Evolutionary conservation across 768 basidiomycete genomes (phyloP).

Genomic region (Mycena belliarum): DNA sequence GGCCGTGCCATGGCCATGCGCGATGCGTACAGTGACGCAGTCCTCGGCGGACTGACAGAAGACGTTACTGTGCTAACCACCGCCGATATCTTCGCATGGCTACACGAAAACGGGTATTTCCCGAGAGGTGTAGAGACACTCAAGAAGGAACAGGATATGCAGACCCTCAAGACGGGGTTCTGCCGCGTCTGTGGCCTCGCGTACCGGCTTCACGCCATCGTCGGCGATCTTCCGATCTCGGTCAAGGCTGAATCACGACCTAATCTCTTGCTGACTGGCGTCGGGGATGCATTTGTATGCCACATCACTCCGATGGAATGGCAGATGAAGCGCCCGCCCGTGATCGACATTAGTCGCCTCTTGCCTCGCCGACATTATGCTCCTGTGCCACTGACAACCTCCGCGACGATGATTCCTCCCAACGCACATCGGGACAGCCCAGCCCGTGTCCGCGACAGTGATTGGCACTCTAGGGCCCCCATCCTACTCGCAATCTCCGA

Average conservation of each 20-base stretch:
- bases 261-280: background rate
- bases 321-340: constrained; percentile 31
- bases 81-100: constrained; percentile 49
- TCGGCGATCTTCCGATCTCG: constrained; percentile 6
- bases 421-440: background rate
- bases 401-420: background rate
- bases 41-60: constrained; percentile 12
- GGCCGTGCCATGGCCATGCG: constrained; percentile 46
- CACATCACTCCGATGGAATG: constrained; percentile 26
- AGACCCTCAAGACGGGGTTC: constrained; percentile 25
- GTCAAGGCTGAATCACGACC: constrained; percentile 5
- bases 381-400: background rate
- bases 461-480: constrained; percentile 14
- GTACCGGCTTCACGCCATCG: constrained; percentile 22
- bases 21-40: constrained; percentile 37
- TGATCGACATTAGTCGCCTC: constrained; percentile 26
- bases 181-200: constrained; percentile 37
- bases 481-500: constrained; percentile 32
- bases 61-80: constrained; percentile 34
- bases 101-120: constrained; percentile 42
- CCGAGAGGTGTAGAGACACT: constrained; percentile 12
- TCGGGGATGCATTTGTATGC: constrained; percentile 21
- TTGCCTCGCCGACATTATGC: constrained; percentile 1
- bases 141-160: constrained; percentile 13
- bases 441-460: background rate